Base-by-base conservation (phyloP, 2,329 filamentous ascomycete species). In the Ophiocordyceps unilateralis region DNA sequence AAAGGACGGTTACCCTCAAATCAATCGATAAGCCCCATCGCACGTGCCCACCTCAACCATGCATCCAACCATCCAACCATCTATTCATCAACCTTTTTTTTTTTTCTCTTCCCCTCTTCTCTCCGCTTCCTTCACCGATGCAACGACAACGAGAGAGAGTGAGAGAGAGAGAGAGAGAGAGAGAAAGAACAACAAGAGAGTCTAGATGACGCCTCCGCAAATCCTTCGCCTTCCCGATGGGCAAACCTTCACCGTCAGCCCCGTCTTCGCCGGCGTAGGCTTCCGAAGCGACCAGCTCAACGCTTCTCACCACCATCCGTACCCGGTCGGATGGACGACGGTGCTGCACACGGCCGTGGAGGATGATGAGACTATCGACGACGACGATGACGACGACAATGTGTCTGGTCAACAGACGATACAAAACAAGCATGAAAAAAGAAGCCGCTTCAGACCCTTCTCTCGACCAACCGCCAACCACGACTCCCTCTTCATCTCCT, bases 401-500 rank as follows among this genome's bases (percentile, higher is more conserved):
- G n/a, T n/a, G n/a, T n/a, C n/a, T n/a, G n/a, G n/a, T n/a, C n/a
- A n/a, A n/a, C n/a, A n/a, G n/a, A n/a, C n/a, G n/a, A n/a, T n/a
- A n/a, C n/a, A n/a, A n/a, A n/a, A n/a, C n/a, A n/a, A n/a, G n/a
- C n/a, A n/a, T n/a, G n/a, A n/a, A n/a, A 6, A 34, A 3, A 8
- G 21, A 15, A 17, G 8, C 17, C 21, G 8, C 7, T n/a, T 11
- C 19, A 9, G 51, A 23, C 49, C 60, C 19, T 95, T 81, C 65
- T 76, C 67, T 41, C 66, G 65, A 39, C 88, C 89, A 0, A 93
- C 84, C 0, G 66, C 93, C 26, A 73, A 77, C 26, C 74, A 78
- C 57, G 89, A 96, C 60, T 79, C 76, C 52, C 69, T 95, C 45
- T 95, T 88, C 65, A 89, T 96, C 53, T 94, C 87, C 4, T 89